These are phyloP conservation scores for Hypoxylon sp. DNA, from an alignment of 2,329 filamentous ascomycete genomes.

Conservation along the genomic window DNA sequence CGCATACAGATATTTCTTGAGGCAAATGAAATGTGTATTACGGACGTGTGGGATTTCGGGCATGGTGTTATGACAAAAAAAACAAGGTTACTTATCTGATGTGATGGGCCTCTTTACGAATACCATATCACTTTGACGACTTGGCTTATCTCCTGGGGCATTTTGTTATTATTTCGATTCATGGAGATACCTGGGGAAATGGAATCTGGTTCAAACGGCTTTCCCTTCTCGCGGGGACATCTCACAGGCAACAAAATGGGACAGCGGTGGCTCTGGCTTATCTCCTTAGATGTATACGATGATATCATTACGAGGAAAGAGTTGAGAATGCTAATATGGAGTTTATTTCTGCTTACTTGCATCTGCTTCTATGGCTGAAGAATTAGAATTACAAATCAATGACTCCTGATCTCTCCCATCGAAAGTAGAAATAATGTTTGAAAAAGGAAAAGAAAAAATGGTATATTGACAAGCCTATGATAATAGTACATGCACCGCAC, in stretches of 20 bases:
- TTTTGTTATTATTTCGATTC: constrained; percentile 24
- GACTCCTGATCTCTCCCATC: background rate
- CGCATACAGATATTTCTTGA: constrained; percentile 35
- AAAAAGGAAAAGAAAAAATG: no score
- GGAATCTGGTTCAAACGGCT: constrained; percentile 16
- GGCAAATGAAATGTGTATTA: constrained; percentile 28
- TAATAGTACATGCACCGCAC: no score
- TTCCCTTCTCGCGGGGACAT: constrained; percentile 28
- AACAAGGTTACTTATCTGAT: constrained; percentile 11
- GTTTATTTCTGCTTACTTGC: constrained; percentile 11
- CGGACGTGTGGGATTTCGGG: constrained; percentile 18
- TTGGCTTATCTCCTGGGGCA: constrained; percentile 10
- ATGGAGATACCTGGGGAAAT: constrained; percentile 38
- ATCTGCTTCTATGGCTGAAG: no score
- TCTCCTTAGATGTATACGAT: constrained; percentile 29
- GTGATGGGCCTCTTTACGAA: constrained; percentile 21
- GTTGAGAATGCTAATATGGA: constrained; percentile 34
- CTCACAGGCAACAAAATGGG: constrained; percentile 41
- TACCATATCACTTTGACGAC: constrained; percentile 14
- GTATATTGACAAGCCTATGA: no score
- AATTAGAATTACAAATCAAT: no score
- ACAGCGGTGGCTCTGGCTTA: constrained; percentile 23
- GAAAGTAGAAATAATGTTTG: no score
- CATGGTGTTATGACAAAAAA: constrained; percentile 40
- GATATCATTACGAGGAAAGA: constrained; percentile 35